Base-by-base conservation (phyloP, 164 flowering plant species). In the Umbilicus rupestris region DNA sequence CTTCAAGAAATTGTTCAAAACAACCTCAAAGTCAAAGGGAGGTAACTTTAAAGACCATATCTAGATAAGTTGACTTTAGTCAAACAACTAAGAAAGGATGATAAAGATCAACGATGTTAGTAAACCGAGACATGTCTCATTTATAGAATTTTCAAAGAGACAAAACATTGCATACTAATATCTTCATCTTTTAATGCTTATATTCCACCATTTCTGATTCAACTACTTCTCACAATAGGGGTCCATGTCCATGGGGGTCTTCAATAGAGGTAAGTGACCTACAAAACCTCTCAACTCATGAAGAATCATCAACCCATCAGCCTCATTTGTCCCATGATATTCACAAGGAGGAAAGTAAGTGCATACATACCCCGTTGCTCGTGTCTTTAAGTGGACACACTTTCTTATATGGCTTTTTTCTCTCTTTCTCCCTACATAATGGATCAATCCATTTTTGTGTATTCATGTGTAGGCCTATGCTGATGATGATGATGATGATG, bases 1-100 rank as follows among this genome's bases (percentile, higher is more conserved):
- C 60, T 70, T 73, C 62, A 72, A 52, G 39, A n/a, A n/a, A 68
- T 72, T 46, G 71, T 66, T 57, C 76, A 66, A 73, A 50, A 28
- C 28, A 50, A 50, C 57, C 10, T 50, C 57, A 22, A 50, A 20
- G 12, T 22, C 22, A 20, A 50, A 1, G 8, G 7, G 28, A 24
- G 17, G 28, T 50, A n/a, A n/a, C n/a, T n/a, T n/a, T n/a, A n/a
- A 26, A 50, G 9, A 28, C 3, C 57, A 50, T 20, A 37, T 8
- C 39, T 37, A 37, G 8, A 37, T 8, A 37, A 3, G 39, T 37
- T 37, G 39, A 37, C 39, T 37, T 37, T 37, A 37, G 39, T 37
- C 39, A 37, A 37, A 37, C 39, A 37, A 8, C 39, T 8, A 37
- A 37, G 39, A 37, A 3, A 37, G 8, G 39, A 8, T 8, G 8